Conservation (phyloP, 345 rosid genomes). For the Eucalyptus melliodora region DNA sequence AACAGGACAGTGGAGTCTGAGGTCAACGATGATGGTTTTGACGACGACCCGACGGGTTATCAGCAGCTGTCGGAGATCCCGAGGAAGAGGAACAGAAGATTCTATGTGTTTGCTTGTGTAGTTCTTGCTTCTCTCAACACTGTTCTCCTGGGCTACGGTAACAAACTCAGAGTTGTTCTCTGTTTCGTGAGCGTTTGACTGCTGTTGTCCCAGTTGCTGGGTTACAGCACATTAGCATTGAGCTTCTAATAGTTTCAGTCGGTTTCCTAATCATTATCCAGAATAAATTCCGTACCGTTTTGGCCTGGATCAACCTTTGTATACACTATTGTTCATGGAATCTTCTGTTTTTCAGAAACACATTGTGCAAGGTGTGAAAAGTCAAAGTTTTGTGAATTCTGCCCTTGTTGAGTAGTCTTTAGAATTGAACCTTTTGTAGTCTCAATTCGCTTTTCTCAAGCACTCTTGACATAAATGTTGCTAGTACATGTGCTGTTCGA, state of each 20-base stretch:
- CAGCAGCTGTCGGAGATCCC: slow-evolving; percentile 15
- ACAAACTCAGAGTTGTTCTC: neutral
- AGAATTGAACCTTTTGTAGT: neutral
- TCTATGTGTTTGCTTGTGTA: slow-evolving; percentile 58
- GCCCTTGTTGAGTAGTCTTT: neutral
- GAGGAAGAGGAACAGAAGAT: slow-evolving; percentile 10
- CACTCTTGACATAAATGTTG: neutral
- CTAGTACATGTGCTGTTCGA: neutral
- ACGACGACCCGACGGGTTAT: slow-evolving; percentile 3
- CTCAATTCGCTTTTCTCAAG: neutral
- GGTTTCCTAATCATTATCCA: neutral
- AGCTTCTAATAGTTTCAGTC: neutral
- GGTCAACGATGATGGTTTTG: slow-evolving; percentile 4
- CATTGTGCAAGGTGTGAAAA: neutral
- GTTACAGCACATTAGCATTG: neutral
- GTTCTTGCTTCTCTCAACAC: slow-evolving; percentile 81
- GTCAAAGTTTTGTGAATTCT: neutral
- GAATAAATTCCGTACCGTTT: neutral
- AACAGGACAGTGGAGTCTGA: slow-evolving; percentile 64
- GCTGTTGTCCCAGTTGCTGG: neutral
- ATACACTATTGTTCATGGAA: neutral
- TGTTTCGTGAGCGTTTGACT: neutral
- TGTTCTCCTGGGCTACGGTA: slow-evolving; percentile 91
- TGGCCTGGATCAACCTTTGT: neutral
- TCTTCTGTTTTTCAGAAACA: neutral